Evolutionary conservation across 75 land plant species (phyloP), one percentile per base, ranked within the genome.

Genomic region (Selaginella tamariscina): DNA sequence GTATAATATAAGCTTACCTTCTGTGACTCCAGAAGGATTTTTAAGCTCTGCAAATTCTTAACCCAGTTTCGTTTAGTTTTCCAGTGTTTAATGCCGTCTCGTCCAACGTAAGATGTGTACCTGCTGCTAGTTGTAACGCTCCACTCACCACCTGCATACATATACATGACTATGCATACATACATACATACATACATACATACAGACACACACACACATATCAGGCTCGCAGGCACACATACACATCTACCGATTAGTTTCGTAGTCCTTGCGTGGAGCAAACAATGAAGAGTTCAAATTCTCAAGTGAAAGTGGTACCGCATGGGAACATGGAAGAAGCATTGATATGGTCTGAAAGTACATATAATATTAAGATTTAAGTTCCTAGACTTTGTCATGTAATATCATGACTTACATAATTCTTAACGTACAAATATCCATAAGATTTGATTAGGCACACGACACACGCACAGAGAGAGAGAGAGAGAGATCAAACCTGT

Each of bases 21-120:
- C 65, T 93, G 96, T 62, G 72, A 81, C 74, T 93, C 82, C 79
- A 83, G 56, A 32, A 93, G 70, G 70, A 77, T 75, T 76, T 82
- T 86, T 11, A 93, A 76, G 32, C 79, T 68, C 65, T 77, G 72
- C 56, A 73, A 75, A 83, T 89, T 93, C 29, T 81, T 78, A 57
- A 89, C 0, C 98, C 98, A 28, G 56, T 73, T 13, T 89, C 71
- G 66, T 79, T 79, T 26, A 93, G 84, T 29, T 79, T 71, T 24
- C 95, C 98, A 32, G 86, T 54, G 71, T 79, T 64, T 70, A 93
- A 67, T 59, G 64, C 66, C 23, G 98, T 89, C 73, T 86, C 91
- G 76, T 93, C 98, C 65, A 93, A 64, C 11, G 74, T 85, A 56
- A 89, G 66, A 71, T 89, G 98, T 18, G 96, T 84, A 24, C 98